Percentiles rank a stretch among this genome's conserved stretches.
phyloP scores from a whole-genome alignment of 192 early-diverging fungal genomes.

The Coemansia sp. region DNA sequence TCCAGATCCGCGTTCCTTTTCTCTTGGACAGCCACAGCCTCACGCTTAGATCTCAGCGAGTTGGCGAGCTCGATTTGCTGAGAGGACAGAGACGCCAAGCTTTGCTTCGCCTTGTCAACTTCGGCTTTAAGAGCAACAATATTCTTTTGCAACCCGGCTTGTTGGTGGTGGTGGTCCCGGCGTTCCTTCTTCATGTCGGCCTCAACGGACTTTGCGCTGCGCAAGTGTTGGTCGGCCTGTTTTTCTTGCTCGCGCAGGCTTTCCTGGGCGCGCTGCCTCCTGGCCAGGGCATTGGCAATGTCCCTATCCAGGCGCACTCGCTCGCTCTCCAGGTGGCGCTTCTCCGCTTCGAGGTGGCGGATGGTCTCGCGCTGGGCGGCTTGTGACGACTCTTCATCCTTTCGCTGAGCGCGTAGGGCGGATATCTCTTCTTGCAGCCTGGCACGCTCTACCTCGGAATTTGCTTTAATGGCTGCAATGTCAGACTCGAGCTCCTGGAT shows the following conservation, averaged over 20 bases:
- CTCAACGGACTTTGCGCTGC: constrained; percentile 18
- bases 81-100: constrained; percentile 5
- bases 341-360: constrained; percentile 37
- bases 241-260: constrained; percentile 22
- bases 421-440: constrained; percentile 28
- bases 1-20: constrained; percentile 24
- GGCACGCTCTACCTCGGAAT: constrained; percentile 26
- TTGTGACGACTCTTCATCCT: constrained; percentile 24
- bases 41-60: constrained; percentile 17
- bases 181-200: constrained; percentile 32
- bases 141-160: constrained; percentile 21
- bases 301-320: constrained; percentile 19
- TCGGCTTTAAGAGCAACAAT: constrained; percentile 22
- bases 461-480: constrained; percentile 12
- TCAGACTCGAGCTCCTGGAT: constrained; percentile 11
- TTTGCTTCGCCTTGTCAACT: constrained; percentile 20
- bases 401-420: constrained; percentile 25
- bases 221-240: constrained; percentile 16
- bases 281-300: constrained; percentile 20
- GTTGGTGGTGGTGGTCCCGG: constrained; percentile 24
- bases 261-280: constrained; percentile 29
- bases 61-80: constrained; percentile 16
- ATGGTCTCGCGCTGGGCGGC: constrained; percentile 28
- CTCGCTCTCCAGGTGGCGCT: constrained; percentile 35
- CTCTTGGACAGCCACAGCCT: constrained; percentile 25